phyloP scores from a whole-genome alignment of 352 stramenopile species.

The Ophiocytium majus region DNA sequence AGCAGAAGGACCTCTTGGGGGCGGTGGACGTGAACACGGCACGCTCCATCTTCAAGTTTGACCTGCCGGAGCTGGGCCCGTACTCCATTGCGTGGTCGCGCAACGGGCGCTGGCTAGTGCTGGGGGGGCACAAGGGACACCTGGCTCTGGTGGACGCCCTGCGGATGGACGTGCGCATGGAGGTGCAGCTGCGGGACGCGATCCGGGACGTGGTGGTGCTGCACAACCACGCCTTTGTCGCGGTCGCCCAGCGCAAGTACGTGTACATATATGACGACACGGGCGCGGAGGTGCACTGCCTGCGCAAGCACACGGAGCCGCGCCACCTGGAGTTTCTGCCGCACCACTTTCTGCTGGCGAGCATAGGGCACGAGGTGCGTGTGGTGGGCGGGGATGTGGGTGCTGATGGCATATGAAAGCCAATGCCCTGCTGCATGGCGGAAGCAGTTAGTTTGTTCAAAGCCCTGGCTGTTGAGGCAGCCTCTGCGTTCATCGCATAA shows the following conservation, averaged over 20 bases:
- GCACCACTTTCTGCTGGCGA: slow-evolving; percentile 97
- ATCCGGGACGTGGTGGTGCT: slow-evolving; percentile 93
- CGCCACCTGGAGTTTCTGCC: slow-evolving; percentile 91
- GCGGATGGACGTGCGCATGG: slow-evolving; percentile 66
- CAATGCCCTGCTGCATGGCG: too few relatives aligned
- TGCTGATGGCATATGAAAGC: too few relatives aligned
- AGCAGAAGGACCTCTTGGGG: slow-evolving; percentile 76
- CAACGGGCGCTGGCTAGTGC: slow-evolving; percentile 88
- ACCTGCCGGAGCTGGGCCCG: slow-evolving; percentile 81
- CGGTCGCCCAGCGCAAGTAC: slow-evolving; percentile 93
- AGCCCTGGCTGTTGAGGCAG: too few relatives aligned
- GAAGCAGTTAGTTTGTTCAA: slow-evolving; percentile 76
- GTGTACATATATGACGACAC: slow-evolving; percentile 97
- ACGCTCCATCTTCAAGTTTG: slow-evolving; percentile 89
- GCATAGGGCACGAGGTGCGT: slow-evolving; percentile 81
- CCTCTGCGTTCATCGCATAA: too few relatives aligned
- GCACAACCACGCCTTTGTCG: slow-evolving; percentile 95
- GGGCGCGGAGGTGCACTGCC: slow-evolving; percentile 91
- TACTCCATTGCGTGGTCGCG: slow-evolving; percentile 90
- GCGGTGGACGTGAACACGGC: slow-evolving; percentile 85
- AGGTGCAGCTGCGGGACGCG: slow-evolving; percentile 79
- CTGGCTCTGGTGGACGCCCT: slow-evolving; percentile 88
- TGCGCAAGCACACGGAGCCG: slow-evolving; percentile 84
- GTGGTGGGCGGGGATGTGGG: too few relatives aligned
- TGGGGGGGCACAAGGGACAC: slow-evolving; percentile 89